Conservation (phyloP, 1,284 basidiomycete genomes). For the Malassezia obtusa region DNA sequence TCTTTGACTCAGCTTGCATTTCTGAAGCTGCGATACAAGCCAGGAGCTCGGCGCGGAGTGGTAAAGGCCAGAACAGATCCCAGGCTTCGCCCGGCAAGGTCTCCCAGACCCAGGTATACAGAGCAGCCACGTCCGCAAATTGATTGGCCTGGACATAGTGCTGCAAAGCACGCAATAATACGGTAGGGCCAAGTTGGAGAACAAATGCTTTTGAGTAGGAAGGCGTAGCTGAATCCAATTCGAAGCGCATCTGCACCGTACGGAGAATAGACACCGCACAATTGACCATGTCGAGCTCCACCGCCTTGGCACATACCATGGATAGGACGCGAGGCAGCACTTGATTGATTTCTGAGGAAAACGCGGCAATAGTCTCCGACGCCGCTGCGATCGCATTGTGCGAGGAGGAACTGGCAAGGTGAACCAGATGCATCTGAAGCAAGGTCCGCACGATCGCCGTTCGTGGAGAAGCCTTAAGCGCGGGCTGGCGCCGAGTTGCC, state of each 20-base stretch:
- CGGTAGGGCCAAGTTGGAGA: background rate
- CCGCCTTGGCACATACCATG: background rate
- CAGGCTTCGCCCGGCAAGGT: background rate
- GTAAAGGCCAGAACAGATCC: background rate
- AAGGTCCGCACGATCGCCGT: background rate
- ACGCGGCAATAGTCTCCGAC: background rate
- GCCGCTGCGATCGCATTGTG: constrained; percentile 3
- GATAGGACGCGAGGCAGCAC: constrained; percentile 1
- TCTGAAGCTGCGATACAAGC: background rate
- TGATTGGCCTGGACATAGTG: background rate
- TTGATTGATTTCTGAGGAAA: background rate
- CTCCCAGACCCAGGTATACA: background rate
- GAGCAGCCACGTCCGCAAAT: background rate
- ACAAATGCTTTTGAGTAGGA: background rate
- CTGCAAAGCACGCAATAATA: background rate
- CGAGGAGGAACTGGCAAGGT: constrained; percentile 3
- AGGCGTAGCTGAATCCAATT: too few species aligned
- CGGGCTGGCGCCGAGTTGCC: background rate
- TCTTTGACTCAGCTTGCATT: background rate
- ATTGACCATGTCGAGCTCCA: background rate
- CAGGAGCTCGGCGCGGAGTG: background rate
- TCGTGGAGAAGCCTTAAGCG: constrained; percentile 4
- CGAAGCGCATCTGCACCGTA: too few species aligned
- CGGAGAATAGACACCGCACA: too few species aligned
- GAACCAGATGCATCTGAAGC: constrained; percentile 10